These are phyloP conservation scores for Leccinellum luteum DNA, from an alignment of 768 basidiomycete species.

Conservation along the genomic window DNA sequence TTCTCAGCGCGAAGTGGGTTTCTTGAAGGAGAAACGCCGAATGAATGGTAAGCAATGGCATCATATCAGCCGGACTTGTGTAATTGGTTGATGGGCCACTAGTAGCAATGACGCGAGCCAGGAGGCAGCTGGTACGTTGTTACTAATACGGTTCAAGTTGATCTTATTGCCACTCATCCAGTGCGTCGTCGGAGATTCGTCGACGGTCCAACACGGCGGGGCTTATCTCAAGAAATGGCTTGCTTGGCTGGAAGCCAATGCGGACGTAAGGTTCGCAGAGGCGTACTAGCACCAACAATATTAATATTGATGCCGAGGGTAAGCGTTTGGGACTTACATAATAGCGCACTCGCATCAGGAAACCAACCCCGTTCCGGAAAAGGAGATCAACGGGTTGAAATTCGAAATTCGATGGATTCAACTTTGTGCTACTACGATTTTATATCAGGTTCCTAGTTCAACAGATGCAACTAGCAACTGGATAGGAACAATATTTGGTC, in stretches of 20 bases:
- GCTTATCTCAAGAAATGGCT: constrained; percentile 88
- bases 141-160: no score
- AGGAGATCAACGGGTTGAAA: background rate
- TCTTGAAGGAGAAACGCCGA: constrained; percentile 87
- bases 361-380: background rate
- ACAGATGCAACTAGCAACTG: background rate
- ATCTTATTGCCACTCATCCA: constrained; percentile 25
- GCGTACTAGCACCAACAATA: constrained; percentile 14
- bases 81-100: background rate
- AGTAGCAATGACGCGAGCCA: constrained; percentile 93
- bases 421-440: no score
- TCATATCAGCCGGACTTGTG: background rate
- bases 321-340: background rate
- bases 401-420: background rate
- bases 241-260: constrained; percentile 83
- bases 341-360: background rate
- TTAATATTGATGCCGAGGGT: no score
- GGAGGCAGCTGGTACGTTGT: constrained; percentile 75
- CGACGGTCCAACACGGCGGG: constrained; percentile 83
- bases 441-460: background rate
- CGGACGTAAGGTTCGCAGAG: constrained; percentile 87
- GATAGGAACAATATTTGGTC: background rate
- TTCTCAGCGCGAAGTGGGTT: constrained; percentile 81
- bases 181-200: constrained; percentile 94
- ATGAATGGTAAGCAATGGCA: constrained; percentile 66